Percentiles rank a stretch among this genome's conserved stretches.
Evolutionary conservation across 148 eudicot genomes (phyloP).

Genomic region (Arbutus unedo): DNA sequence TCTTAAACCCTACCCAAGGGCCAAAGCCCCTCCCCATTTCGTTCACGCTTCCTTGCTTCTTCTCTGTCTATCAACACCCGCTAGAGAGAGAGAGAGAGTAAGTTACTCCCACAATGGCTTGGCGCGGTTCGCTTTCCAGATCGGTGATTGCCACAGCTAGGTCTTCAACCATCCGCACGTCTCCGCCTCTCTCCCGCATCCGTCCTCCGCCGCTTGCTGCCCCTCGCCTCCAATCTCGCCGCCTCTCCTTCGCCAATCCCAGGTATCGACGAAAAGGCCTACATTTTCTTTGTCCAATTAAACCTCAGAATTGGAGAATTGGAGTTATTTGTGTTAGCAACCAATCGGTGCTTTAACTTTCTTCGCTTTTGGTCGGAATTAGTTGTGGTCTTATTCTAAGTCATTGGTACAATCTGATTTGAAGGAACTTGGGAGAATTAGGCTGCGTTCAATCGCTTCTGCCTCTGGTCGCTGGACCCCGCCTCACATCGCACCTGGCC

Average conservation of each 20-base stretch:
- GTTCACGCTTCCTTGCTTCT: neutral
- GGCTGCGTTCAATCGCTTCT: slow-evolving; percentile 71
- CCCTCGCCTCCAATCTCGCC: slow-evolving; percentile 54
- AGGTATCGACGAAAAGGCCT: slow-evolving; percentile 32
- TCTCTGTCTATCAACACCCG: neutral
- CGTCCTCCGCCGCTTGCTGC: slow-evolving; percentile 53
- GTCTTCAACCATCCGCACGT: slow-evolving; percentile 42
- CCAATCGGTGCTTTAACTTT: neutral
- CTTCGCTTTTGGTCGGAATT: neutral
- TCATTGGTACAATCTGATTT: neutral
- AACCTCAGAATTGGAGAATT: neutral
- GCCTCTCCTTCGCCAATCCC: slow-evolving; percentile 44
- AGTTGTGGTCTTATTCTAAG: neutral
- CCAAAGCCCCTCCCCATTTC: neutral
- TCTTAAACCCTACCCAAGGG: slow-evolving; percentile 16
- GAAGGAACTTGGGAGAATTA: slow-evolving; percentile 66
- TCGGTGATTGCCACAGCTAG: slow-evolving; percentile 58
- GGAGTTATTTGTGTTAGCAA: neutral
- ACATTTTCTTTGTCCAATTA: neutral
- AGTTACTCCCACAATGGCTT: slow-evolving; percentile 50
- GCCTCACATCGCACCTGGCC: slow-evolving; percentile 51
- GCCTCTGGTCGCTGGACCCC: slow-evolving; percentile 48
- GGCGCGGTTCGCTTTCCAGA: slow-evolving; percentile 58
- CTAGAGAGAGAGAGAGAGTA: neutral
- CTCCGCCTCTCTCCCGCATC: slow-evolving; percentile 36